A percentile compares a stretch with the other conserved stretches of the same genome.
These are phyloP conservation scores for Colletotrichum lentis DNA, from an alignment of 2,329 filamentous ascomycete genomes.

Conservation along the genomic window DNA sequence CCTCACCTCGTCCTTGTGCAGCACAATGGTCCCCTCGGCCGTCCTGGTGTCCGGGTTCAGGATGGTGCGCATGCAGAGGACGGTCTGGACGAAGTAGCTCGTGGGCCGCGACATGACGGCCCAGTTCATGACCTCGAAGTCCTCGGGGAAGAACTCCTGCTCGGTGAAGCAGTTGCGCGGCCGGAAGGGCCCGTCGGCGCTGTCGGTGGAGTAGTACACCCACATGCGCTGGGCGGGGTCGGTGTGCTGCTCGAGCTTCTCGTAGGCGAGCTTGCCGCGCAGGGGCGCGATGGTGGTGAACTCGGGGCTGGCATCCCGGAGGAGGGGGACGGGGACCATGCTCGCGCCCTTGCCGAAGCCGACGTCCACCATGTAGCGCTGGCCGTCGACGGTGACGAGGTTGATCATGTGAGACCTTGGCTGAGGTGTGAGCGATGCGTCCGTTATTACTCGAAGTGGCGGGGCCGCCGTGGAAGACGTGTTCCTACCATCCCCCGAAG, in stretches of 20 bases:
- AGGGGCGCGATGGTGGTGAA: conserved; percentile 53
- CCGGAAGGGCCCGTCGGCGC: conserved; percentile 48
- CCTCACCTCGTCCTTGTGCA: conserved; percentile 58
- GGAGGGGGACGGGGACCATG: conserved; percentile 46
- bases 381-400: conserved; percentile 61
- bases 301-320: conserved; percentile 37
- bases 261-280: conserved; percentile 55
- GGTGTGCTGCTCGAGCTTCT: conserved; percentile 44
- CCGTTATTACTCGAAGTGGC: neutral
- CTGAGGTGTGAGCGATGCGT: conserved; percentile 44
- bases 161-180: conserved; percentile 62
- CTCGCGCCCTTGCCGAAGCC: conserved; percentile 64
- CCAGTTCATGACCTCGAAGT: conserved; percentile 59
- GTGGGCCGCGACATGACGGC: conserved; percentile 46
- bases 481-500: conserved; percentile 41
- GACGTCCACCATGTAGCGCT: conserved; percentile 64
- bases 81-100: conserved; percentile 51
- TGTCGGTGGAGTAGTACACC: conserved; percentile 49
- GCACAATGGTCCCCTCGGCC: conserved; percentile 51
- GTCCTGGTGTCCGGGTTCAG: conserved; percentile 38
- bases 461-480: neutral
- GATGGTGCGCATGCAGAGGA: conserved; percentile 48
- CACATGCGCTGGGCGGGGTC: conserved; percentile 49
- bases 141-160: conserved; percentile 55
- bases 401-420: conserved; percentile 66